These are phyloP conservation scores for Pseudopithomyces chartarum DNA, from an alignment of 2,329 filamentous ascomycete species.

Conservation along the genomic window DNA sequence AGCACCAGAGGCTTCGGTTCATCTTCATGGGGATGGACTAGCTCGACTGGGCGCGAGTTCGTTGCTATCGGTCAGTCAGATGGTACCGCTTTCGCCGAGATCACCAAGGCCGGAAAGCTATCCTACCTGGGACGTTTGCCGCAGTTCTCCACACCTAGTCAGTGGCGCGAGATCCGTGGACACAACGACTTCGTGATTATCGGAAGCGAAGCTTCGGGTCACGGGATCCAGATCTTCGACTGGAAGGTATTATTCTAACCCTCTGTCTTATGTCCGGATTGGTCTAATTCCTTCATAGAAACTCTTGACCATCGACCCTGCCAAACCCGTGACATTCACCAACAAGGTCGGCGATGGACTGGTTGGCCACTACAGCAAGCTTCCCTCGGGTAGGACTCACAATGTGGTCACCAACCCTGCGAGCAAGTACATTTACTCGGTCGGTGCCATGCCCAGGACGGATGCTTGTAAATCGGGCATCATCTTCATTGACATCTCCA, in stretches of 20 bases:
- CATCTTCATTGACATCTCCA: slow-evolving; percentile 63
- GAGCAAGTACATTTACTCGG: slow-evolving; percentile 45
- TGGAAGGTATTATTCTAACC: slow-evolving; percentile 46
- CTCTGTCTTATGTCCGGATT: not conserved
- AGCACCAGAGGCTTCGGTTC: slow-evolving; percentile 51
- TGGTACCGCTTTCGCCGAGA: slow-evolving; percentile 60
- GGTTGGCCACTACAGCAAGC: slow-evolving; percentile 39
- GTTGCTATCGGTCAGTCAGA: slow-evolving; percentile 60
- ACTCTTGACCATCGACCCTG: slow-evolving; percentile 40
- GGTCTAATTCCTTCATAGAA: slow-evolving; percentile 30
- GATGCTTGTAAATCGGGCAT: slow-evolving; percentile 57
- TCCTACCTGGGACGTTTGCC: slow-evolving; percentile 60
- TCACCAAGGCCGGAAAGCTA: slow-evolving; percentile 56
- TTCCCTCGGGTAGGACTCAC: slow-evolving; percentile 44
- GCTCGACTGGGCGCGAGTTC: slow-evolving; percentile 59
- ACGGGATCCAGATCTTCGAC: slow-evolving; percentile 68
- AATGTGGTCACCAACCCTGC: slow-evolving; percentile 46
- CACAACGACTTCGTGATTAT: slow-evolving; percentile 53
- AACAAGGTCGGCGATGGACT: slow-evolving; percentile 41
- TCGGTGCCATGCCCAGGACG: slow-evolving; percentile 40
- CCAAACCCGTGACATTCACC: slow-evolving; percentile 40
- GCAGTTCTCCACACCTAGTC: slow-evolving; percentile 50
- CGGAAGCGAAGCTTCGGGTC: slow-evolving; percentile 44
- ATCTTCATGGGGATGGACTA: slow-evolving; percentile 61
- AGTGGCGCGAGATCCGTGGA: slow-evolving; percentile 60